Percentiles rank a stretch among this genome's conserved stretches.
Evolutionary conservation across 2,329 filamentous ascomycete genomes (phyloP).

Genomic region (Trichocomaceae sp.): DNA sequence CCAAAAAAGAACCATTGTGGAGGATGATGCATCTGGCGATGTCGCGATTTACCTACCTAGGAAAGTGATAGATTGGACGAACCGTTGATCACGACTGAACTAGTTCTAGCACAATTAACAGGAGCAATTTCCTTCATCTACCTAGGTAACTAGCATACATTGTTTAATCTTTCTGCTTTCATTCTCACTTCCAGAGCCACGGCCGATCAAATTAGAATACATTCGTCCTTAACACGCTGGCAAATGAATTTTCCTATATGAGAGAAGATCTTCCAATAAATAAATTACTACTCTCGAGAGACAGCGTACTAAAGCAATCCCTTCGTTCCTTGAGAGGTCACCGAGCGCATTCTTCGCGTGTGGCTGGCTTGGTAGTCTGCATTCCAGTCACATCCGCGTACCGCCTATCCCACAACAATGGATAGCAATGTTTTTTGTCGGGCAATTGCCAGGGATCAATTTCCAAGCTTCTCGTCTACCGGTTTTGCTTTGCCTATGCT

Average conservation of each 20-base stretch:
- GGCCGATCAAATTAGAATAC: neutral
- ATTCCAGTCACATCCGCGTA: conserved; percentile 9
- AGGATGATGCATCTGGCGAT: conserved; percentile 7
- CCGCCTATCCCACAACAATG: conserved; percentile 8
- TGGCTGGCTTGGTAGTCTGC: conserved; percentile 7
- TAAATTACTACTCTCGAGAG: neutral
- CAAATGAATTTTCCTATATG: neutral
- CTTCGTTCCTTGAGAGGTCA: neutral
- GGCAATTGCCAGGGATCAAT: neutral
- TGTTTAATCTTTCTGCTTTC: no score
- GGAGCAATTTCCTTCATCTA: no score
- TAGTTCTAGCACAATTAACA: no score
- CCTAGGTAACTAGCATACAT: no score
- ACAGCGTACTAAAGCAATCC: neutral
- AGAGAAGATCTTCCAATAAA: conserved; percentile 5
- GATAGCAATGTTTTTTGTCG: neutral
- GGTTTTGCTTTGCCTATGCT: conserved; percentile 2
- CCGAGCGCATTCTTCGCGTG: conserved; percentile 13
- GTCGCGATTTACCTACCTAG: neutral
- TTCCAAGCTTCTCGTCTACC: neutral
- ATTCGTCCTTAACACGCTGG: neutral
- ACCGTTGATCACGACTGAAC: no score
- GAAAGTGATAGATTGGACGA: neutral
- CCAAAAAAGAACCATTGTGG: neutral
- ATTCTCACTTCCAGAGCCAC: neutral